Base-by-base conservation (phyloP, 768 basidiomycete species). In the Boletus rufocinnamomeus region DNA sequence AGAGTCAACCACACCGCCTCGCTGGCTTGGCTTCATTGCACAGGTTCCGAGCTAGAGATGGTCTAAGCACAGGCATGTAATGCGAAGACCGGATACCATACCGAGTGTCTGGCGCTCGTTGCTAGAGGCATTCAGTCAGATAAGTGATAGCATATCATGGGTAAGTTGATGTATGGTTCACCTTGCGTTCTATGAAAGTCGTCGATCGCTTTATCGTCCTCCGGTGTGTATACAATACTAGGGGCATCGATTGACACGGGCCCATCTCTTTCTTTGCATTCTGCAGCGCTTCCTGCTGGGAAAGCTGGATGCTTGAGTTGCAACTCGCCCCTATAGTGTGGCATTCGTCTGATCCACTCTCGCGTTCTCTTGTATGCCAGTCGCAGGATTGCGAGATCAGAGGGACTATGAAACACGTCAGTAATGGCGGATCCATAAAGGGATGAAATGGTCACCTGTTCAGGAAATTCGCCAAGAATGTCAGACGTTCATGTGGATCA, bases 1-100 rank as follows among this genome's bases (percentile, higher is more conserved):
- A 30, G 79, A 52, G 63, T 89, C 84, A 9, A 89, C 84, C 4
- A 88, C 87, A 16, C 86, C 87, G 6, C 79, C 81, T 41, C 77
- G 55, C 19, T 81, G 76, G 21, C 80, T 77, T 4, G 84, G 78
- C 66, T 85, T 86, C 86, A 88, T 88, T 1, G 84, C 80, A 57
- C 85, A 87, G 0, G 86, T 88, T 40, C 86, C 86, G 16, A 85
- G 75, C 84, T 86, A 46, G 27, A 38, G 2, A 47, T 34, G 14
- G 21, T 13, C 13, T 56, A 21, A 41, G 50, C 6, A 56, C 6
- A 32, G 30, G 49, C 16, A 50, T 7, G 3, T 3, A 25, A 50
- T 32, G 13, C 0, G 9, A 46, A 49, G 19, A 34, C 10, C 1
- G 8, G 17, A 35, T 27, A 30, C 51, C 56, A 50, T 58, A 75